phyloP scores from a whole-genome alignment of 2,329 filamentous ascomycete genomes.

The Aulographum hederae region DNA sequence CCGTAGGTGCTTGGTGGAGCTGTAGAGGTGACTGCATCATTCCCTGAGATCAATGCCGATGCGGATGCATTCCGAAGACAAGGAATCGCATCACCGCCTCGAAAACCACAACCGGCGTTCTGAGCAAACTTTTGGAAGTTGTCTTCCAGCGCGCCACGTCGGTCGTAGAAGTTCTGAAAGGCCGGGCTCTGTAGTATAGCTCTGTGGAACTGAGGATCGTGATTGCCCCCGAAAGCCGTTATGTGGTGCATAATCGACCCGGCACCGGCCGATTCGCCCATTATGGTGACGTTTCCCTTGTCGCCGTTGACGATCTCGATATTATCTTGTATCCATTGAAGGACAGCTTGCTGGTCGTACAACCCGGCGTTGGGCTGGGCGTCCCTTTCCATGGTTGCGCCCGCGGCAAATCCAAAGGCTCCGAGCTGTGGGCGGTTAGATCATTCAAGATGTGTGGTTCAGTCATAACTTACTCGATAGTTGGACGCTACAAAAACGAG shows the following conservation, averaged over 20 bases:
- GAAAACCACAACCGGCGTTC: neutral
- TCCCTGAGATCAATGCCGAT: slow-evolving; percentile 14
- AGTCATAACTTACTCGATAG: slow-evolving; percentile 27
- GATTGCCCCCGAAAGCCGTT: slow-evolving; percentile 3
- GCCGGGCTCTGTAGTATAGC: neutral
- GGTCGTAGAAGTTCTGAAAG: slow-evolving; percentile 11
- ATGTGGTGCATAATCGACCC: slow-evolving; percentile 22
- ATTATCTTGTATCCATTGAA: slow-evolving; percentile 18
- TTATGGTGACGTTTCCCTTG: slow-evolving; percentile 17
- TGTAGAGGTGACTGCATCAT: slow-evolving; percentile 40
- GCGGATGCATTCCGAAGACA: slow-evolving; percentile 29
- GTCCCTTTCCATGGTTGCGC: slow-evolving; percentile 11
- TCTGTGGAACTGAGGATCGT: neutral
- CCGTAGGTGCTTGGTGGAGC: slow-evolving; percentile 46
- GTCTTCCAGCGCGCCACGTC: slow-evolving; percentile 25
- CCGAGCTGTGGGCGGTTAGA: slow-evolving; percentile 14
- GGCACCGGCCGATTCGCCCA: slow-evolving; percentile 31
- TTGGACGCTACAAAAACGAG: slow-evolving; percentile 27
- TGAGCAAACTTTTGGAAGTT: neutral
- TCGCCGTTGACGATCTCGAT: slow-evolving; percentile 21
- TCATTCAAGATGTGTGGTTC: too few species aligned
- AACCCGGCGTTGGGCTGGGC: slow-evolving; percentile 14
- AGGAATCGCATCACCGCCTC: slow-evolving; percentile 7
- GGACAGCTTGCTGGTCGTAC: slow-evolving; percentile 16
- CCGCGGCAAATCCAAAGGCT: slow-evolving; percentile 16